Base-by-base conservation (phyloP, 495 filamentous ascomycete species). In the Hyaloscypha hepaticicola region DNA sequence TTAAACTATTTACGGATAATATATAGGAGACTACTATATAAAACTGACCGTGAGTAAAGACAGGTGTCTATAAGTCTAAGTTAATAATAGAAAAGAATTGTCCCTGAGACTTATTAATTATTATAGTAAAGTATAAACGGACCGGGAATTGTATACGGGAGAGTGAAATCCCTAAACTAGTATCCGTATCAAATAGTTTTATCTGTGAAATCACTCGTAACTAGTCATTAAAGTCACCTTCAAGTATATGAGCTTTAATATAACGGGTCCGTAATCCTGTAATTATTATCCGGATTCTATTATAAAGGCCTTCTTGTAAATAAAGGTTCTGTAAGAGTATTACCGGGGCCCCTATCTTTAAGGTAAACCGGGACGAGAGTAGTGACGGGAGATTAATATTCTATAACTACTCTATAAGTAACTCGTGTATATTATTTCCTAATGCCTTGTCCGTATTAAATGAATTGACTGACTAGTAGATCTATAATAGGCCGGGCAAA, bases 271-370 rank as follows among this genome's bases (percentile, higher is more conserved):
- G 5, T 28, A 55, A 55, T 7, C 51, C 26, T 14, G 26, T n/a
- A n/a, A n/a, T n/a, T n/a, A n/a, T n/a, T n/a, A n/a, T n/a, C n/a
- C n/a, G n/a, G n/a, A n/a, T n/a, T 5, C 51, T 25, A 25, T 49
- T 55, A 55, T 55, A 55, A 25, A 55, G 22, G 5, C 51, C 51
- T 16, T 55, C 51, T 55, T 55, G 25, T 22, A 16, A 16, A 28
- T 25, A 55, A 5, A 55, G 51, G 51, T 55, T 55, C 51, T 16
- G 25, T 55, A 55, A 55, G 25, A 55, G 51, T 25, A 55, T 3
- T 55, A 55, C 25, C 11, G 25, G 51, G 6, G 51, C 51, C 21
- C 51, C 25, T 5, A 55, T 55, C 25, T 55, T 55, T 3, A 55
- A 22, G 5, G 11, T 25, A 25, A 55, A 22, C 51, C 16, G 12